These are phyloP conservation scores for Clonostachys rosea DNA, from an alignment of 2,329 filamentous ascomycete species.

Conservation along the genomic window DNA sequence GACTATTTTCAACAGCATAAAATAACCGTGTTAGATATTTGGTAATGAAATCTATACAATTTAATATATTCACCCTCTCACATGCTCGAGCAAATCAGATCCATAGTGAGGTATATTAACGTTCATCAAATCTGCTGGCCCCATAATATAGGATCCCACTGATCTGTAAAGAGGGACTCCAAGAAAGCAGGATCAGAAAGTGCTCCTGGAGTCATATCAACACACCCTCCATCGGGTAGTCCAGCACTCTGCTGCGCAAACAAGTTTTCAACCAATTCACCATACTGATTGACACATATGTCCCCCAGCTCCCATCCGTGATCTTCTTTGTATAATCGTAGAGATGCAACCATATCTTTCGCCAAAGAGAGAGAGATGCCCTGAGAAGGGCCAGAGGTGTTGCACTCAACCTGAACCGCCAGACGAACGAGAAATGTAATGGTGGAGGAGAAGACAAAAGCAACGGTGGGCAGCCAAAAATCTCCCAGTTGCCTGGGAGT, in stretches of 20 bases:
- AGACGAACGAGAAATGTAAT: constrained; percentile 34
- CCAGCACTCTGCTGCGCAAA: neutral
- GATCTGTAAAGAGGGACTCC: too few relatives aligned
- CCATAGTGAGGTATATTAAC: too few relatives aligned
- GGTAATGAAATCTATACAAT: too few relatives aligned
- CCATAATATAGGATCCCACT: too few relatives aligned
- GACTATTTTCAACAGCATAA: too few relatives aligned
- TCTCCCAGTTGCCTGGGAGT: constrained; percentile 24
- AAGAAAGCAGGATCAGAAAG: too few relatives aligned
- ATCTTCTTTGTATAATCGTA: constrained; percentile 21
- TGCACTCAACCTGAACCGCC: constrained; percentile 25
- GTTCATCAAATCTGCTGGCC: too few relatives aligned
- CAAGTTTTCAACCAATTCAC: constrained; percentile 27
- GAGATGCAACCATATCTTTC: constrained; percentile 22
- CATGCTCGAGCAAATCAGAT: too few relatives aligned
- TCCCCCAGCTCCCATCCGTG: constrained; percentile 36
- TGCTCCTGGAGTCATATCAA: too few relatives aligned
- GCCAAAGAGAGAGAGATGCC: constrained; percentile 24
- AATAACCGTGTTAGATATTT: too few relatives aligned
- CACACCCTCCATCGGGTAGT: too few relatives aligned
- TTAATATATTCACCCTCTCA: too few relatives aligned
- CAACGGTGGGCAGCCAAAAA: constrained; percentile 35
- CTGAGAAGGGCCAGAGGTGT: constrained; percentile 11
- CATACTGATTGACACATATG: constrained; percentile 31
- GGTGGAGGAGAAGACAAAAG: constrained; percentile 34